Conservation (phyloP, 345 rosid genomes). For the Eucalyptus pauciflora region DNA sequence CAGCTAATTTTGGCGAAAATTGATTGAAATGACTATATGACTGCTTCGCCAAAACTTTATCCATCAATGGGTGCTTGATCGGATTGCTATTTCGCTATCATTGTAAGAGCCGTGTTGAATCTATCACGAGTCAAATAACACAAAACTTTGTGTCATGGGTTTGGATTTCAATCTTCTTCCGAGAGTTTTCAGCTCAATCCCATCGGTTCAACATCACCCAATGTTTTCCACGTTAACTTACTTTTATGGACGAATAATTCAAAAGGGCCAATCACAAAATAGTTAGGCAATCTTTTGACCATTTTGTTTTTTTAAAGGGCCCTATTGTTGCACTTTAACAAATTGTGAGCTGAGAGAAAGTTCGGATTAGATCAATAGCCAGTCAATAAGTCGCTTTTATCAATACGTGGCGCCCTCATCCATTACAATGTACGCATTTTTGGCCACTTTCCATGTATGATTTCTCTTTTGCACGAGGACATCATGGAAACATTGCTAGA, state of each 20-base stretch:
- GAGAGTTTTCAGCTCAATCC: background rate
- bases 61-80: fast-evolving
- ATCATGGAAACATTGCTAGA: background rate
- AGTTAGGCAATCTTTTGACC: background rate
- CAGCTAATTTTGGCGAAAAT: fast-evolving
- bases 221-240: background rate
- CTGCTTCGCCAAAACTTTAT: background rate
- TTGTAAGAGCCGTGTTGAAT: background rate
- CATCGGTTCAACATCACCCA: background rate
- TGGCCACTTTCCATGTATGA: background rate
- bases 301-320: too few relatives aligned
- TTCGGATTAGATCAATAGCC: background rate
- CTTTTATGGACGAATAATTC: background rate
- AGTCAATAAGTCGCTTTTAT: background rate
- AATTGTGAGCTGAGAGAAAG: background rate
- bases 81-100: background rate
- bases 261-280: background rate
- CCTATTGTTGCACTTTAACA: background rate
- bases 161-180: background rate
- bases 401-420: background rate
- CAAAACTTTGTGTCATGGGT: background rate
- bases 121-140: background rate
- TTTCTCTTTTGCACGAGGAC: background rate
- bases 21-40: background rate
- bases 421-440: background rate